phyloP scores from a whole-genome alignment of 441 rosid genomes.

The Mallotus repandus region DNA sequence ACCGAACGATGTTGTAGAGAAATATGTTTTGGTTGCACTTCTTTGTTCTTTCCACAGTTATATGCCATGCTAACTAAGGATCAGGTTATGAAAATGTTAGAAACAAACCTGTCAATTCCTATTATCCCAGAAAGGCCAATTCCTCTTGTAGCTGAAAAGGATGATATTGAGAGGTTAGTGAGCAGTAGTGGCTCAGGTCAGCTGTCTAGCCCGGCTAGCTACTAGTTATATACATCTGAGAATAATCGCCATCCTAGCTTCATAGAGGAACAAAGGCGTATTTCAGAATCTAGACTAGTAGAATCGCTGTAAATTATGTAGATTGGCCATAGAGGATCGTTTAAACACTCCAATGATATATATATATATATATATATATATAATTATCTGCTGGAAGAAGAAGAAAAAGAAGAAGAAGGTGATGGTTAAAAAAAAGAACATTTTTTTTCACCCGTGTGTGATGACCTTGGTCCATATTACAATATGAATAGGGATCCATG shows the following conservation, averaged over 20 bases:
- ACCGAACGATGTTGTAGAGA: constrained; percentile 61
- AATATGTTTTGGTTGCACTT: constrained; percentile 76
- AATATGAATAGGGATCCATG: no score
- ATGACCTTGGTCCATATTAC: no score
- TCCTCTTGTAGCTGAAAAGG: constrained; percentile 65
- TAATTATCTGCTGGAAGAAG: no score
- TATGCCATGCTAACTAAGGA: constrained; percentile 95
- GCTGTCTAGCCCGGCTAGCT: constrained; percentile 64
- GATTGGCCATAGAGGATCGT: constrained; percentile 9
- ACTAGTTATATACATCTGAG: constrained; percentile 50
- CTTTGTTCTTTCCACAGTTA: constrained; percentile 89
- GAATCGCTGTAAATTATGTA: constrained; percentile 18
- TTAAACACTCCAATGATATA: constrained; percentile 7
- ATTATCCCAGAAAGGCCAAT: constrained; percentile 79
- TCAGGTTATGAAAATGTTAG: constrained; percentile 94
- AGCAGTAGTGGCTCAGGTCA: constrained; percentile 68
- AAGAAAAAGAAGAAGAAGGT: no score
- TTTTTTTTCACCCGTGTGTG: no score
- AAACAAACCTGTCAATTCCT: constrained; percentile 70
- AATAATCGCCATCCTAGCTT: constrained; percentile 31
- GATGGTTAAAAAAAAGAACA: no score
- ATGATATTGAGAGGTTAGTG: constrained; percentile 70
- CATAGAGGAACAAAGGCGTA: constrained; percentile 22
- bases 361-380: no score
- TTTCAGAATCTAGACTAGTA: constrained; percentile 27